Conservation (phyloP, 768 basidiomycete species). For the Gautieria morchelliformis region DNA sequence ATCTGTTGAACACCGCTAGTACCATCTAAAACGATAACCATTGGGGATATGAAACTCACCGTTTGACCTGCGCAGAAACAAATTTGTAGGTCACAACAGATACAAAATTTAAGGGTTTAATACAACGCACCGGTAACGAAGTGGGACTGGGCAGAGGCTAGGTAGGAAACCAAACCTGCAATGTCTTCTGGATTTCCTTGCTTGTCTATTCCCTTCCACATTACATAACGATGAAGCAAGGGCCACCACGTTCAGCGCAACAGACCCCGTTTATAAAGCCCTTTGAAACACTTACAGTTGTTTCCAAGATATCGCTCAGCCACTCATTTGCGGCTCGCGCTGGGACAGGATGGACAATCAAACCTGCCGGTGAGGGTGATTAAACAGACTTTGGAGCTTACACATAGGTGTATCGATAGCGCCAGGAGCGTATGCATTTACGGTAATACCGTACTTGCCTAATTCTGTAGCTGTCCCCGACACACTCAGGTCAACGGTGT, state of each 20-base stretch:
- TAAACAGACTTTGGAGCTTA: conserved; percentile 10
- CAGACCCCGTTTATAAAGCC: not conserved
- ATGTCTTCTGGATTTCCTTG: conserved; percentile 12
- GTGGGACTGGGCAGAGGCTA: conserved; percentile 1
- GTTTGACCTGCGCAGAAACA: not conserved
- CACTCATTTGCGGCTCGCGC: no score
- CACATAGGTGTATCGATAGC: conserved; percentile 20
- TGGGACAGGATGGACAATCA: no score
- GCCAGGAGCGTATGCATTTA: conserved; percentile 27
- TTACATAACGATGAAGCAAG: not conserved
- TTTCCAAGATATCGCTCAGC: no score
- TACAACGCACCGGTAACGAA: conserved; percentile 9
- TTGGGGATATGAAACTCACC: not conserved
- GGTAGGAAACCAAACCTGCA: conserved; percentile 10
- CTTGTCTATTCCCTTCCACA: not conserved
- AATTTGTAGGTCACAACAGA: not conserved
- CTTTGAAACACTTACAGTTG: not conserved
- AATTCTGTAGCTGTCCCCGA: conserved; percentile 21
- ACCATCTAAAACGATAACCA: not conserved
- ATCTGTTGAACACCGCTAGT: not conserved
- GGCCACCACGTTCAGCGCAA: not conserved
- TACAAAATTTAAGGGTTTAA: not conserved
- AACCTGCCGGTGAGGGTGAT: not conserved
- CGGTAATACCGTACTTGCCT: conserved; percentile 22
- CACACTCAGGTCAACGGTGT: not conserved